Base-by-base conservation (phyloP, 768 basidiomycete species). In the Trametes punicea region DNA sequence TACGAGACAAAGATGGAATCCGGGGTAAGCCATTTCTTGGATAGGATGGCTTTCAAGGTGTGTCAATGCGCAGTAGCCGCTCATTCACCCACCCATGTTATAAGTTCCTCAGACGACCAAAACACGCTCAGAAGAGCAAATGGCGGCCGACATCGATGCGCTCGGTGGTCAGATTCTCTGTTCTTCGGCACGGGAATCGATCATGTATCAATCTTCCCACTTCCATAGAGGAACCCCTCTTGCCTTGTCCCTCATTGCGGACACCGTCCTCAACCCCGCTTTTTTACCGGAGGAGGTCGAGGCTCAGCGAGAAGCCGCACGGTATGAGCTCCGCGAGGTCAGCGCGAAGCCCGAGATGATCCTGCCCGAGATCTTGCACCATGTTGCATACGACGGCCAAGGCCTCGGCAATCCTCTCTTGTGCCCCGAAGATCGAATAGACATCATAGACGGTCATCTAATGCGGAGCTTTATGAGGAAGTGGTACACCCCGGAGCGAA, bases 171-270 rank as follows among this genome's bases (percentile, higher is more conserved):
- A 96, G 73, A 93, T 98, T 56, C 78, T 88, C 71, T 93, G 90
- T 67, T 87, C 93, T 16, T 90, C 93, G 16, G 88, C 93, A 2
- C 80, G 97, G 42, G 97, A 99, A 70, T 82, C 92, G 20, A 93
- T 98, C 67, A 92, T 97, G 89, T 99, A 98, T 69, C 97, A 98
- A 72, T 96, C 96, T 10, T 92, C 93, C 34, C 89, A 96, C 69
- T 95, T 94, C 67, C 85, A 93, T 62, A 76, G 84, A 58, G 84
- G 84, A 36, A 91, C 94, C 2, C 84, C 90, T 1, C 77, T 84
- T 6, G 93, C 93, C 10, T 69, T 99, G 46, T 87, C 88, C 25
- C 81, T 98, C 59, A 91, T 99, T 57, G 83, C 95, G 30, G 95
- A 98, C 71, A 96, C 95, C 15, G 85, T 91, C 46, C 77, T 88